Base-by-base conservation (phyloP, 2,329 filamentous ascomycete genomes). In the Colletotrichum liaoningense region DNA sequence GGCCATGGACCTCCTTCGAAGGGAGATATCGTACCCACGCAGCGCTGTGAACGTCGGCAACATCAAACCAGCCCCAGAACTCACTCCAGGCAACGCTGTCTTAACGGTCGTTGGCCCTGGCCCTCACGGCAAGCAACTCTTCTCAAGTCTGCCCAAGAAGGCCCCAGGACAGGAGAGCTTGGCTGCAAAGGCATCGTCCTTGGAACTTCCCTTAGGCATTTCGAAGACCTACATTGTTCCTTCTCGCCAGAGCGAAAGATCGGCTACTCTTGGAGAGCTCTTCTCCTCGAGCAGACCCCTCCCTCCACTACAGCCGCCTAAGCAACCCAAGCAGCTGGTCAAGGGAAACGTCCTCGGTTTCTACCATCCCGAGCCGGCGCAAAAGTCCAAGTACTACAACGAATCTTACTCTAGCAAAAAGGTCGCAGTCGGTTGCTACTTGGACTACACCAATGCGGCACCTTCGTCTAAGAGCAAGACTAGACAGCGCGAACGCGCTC, bases 81-180 rank as follows among this genome's bases (percentile, higher is more conserved):
- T 72, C 19, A 14, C 60, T 16, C 26, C 42, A n/a, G 56, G 42
- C 26, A 67, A 64, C 68, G 88, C 91, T 19, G 92, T 96, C 6
- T 85, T 98, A 71, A 96, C 94, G 1, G 86, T 97, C 1, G 92
- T 92, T 76, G 95, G 94, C 67, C 93, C 92, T 76, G 93, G 93
- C 54, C 91, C 92, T 1, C 91, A 91, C 58, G 89, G 93, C 46
- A 93, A 92, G 77, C 93, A 96, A 73, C 86, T 98, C 4, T 98
- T 97, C 81, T 97, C 96, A 4, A 97, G 95, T 81, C 86, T 98
- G 63, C 94, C 83, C 9, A 83, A 82, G 60, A 84, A 88, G 12
- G 83, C 95, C 11, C 88, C 89, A 64, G 93, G 94, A 78, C 86
- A 88, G 49, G 88, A 86, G 24, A 28, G 19, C 12, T 67, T 63